Evolutionary conservation across 495 filamentous ascomycete species (phyloP).

Genomic region (Hypoxylon fuscum): DNA sequence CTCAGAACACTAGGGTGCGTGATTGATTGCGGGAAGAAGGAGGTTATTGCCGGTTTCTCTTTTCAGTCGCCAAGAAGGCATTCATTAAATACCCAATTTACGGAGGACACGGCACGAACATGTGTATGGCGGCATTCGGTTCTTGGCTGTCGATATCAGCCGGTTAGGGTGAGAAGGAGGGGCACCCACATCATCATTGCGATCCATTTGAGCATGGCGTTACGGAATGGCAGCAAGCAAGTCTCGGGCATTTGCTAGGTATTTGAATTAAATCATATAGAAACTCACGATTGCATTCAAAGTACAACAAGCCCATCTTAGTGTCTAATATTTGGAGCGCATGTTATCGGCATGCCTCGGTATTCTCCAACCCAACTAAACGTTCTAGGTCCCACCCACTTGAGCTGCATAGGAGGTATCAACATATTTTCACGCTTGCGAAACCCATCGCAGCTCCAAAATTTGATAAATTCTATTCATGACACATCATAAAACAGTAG

Average conservation of each 20-base stretch:
- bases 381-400: no score
- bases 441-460: no score
- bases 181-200: conserved; percentile 16
- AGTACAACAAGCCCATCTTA: no score
- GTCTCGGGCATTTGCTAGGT: conserved; percentile 19
- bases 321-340: no score
- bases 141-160: conserved; percentile 41
- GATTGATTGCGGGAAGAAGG: conserved; percentile 7
- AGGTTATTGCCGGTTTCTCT: conserved; percentile 18
- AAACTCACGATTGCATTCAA: background rate
- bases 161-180: conserved; percentile 23
- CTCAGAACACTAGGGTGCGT: conserved; percentile 26
- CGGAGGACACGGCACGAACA: conserved; percentile 16
- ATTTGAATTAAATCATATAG: conserved; percentile 8
- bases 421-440: no score
- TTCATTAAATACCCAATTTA: conserved; percentile 28
- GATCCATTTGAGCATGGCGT: conserved; percentile 39
- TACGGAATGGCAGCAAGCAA: conserved; percentile 18
- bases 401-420: no score
- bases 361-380: no score
- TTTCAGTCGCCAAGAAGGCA: conserved; percentile 26
- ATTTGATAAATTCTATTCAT: no score
- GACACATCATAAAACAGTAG: no score
- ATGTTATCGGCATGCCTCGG: no score
- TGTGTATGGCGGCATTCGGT: conserved; percentile 17